phyloP scores from a whole-genome alignment of 768 basidiomycete species.

The Rossbeevera mucosa region DNA sequence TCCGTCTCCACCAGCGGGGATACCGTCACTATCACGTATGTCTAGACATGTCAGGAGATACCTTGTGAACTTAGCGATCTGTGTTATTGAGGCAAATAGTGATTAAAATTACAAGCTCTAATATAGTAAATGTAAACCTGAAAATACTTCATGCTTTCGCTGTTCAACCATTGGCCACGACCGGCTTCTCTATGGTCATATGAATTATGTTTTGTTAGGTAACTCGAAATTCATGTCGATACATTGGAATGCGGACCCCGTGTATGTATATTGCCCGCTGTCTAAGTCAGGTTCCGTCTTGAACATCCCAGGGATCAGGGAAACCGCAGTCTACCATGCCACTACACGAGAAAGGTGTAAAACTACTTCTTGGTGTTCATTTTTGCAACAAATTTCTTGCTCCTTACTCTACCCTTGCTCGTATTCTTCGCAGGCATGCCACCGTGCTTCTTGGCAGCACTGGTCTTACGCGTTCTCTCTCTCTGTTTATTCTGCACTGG shows the following conservation, averaged over 20 bases:
- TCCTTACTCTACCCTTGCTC: slow-evolving; percentile 47
- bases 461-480: slow-evolving; percentile 44
- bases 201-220: no score
- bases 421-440: slow-evolving; percentile 19
- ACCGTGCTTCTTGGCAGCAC: slow-evolving; percentile 21
- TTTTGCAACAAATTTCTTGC: slow-evolving; percentile 50
- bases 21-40: background rate
- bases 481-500: slow-evolving; percentile 40
- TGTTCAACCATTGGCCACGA: no score
- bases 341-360: background rate
- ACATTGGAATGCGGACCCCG: no score
- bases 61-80: background rate
- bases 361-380: slow-evolving; percentile 55
- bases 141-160: no score
- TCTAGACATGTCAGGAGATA: background rate
- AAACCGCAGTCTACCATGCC: no score
- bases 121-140: no score
- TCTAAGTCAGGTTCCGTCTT: no score
- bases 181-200: no score
- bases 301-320: no score
- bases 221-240: no score
- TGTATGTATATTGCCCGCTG: no score
- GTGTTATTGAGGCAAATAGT: background rate
- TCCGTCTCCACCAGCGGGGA: background rate
- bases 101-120: no score